A percentile compares a stretch with the other conserved stretches of the same genome.
Conservation (phyloP, 208 protist species). For the Trypanosomatidae sp. region DNA sequence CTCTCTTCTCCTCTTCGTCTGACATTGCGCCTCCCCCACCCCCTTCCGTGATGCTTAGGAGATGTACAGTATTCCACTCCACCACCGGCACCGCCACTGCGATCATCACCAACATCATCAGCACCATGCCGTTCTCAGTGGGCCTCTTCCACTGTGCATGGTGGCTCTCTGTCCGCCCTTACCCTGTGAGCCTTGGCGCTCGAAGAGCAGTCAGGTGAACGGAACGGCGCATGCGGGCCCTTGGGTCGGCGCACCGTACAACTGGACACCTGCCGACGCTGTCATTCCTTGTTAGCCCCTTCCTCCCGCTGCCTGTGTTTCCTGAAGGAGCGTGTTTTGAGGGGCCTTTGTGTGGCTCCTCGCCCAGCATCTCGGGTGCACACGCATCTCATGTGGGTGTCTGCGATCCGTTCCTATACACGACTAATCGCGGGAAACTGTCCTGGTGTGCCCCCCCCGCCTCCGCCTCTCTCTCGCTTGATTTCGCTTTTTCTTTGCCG, state of each 20-base stretch:
- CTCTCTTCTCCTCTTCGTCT: background rate
- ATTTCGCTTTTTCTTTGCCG: background rate
- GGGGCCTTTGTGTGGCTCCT: background rate
- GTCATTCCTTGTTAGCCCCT: background rate
- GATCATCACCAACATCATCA: background rate
- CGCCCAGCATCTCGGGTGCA: background rate
- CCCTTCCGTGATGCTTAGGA: background rate
- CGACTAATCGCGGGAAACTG: background rate
- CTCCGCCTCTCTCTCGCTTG: background rate
- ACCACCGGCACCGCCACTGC: background rate
- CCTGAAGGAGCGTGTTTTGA: too few species aligned
- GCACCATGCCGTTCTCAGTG: background rate
- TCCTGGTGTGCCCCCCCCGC: background rate
- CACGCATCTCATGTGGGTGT: background rate
- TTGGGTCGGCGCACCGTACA: background rate
- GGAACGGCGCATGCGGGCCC: background rate
- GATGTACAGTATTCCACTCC: slow-evolving; percentile 2
- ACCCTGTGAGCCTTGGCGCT: background rate
- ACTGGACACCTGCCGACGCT: background rate
- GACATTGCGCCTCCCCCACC: background rate
- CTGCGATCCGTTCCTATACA: slow-evolving; percentile 3
- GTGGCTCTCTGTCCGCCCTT: background rate
- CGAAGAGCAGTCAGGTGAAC: background rate
- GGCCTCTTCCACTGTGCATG: background rate
- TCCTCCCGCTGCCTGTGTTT: background rate